phyloP scores from a whole-genome alignment of 2,329 filamentous ascomycete genomes.

The Coniochaeta sp. region DNA sequence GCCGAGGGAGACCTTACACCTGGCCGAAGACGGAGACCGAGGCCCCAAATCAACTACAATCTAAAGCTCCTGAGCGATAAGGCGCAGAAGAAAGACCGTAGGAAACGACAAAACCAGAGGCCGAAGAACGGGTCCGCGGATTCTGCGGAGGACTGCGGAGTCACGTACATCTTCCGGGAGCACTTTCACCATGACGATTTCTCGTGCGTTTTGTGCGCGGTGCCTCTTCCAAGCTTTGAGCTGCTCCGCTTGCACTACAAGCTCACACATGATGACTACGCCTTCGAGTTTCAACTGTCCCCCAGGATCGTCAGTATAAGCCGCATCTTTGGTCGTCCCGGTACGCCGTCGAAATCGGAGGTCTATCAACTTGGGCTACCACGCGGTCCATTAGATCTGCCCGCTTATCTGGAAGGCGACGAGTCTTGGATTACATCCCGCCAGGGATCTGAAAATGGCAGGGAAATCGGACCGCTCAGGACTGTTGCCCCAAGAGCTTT shows the following conservation, averaged over 20 bases:
- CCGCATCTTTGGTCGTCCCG: slow-evolving; percentile 2
- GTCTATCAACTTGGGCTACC: slow-evolving; percentile 35
- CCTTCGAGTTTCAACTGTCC: slow-evolving; percentile 29
- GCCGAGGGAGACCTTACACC: slow-evolving; percentile 41
- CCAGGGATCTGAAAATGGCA: slow-evolving; percentile 26
- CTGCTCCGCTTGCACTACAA: slow-evolving; percentile 40
- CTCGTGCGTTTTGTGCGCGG: slow-evolving; percentile 43
- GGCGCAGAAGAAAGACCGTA: slow-evolving; percentile 42
- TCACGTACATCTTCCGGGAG: slow-evolving; percentile 38
- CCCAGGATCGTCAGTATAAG: slow-evolving; percentile 15
- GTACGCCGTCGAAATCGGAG: slow-evolving; percentile 16
- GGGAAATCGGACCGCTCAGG: slow-evolving; percentile 14
- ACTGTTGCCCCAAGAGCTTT: slow-evolving; percentile 3
- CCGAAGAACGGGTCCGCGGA: slow-evolving; percentile 2
- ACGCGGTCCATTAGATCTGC: slow-evolving; percentile 34
- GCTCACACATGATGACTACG: slow-evolving; percentile 35
- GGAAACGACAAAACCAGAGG: slow-evolving; percentile 29
- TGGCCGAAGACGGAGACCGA: slow-evolving; percentile 39
- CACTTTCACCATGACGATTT: slow-evolving; percentile 39
- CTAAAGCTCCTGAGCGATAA: slow-evolving; percentile 51
- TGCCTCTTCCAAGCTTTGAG: slow-evolving; percentile 36
- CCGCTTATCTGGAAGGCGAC: slow-evolving; percentile 35
- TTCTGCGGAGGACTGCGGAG: slow-evolving; percentile 30
- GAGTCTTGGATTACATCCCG: slow-evolving; percentile 36
- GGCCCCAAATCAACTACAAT: slow-evolving; percentile 48